phyloP scores from a whole-genome alignment of 371 early-diverging fungal genomes.

The Rhizomucor miehei region DNA sequence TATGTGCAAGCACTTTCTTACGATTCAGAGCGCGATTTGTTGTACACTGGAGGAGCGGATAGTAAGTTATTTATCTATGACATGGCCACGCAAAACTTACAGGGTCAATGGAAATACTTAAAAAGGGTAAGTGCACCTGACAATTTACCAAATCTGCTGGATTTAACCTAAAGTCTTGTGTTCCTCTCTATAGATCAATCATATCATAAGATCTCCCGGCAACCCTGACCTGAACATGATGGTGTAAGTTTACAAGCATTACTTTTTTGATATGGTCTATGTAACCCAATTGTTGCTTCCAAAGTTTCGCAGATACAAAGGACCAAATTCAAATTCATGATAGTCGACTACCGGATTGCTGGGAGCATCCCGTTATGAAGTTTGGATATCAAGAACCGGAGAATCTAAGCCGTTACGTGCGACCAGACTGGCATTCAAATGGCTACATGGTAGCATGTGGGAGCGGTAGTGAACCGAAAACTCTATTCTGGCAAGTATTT shows the following conservation, averaged over 20 bases:
- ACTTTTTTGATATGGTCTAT: too few relatives aligned
- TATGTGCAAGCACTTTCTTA: conserved; percentile 16
- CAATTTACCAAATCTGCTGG: neutral
- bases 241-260: conserved; percentile 23
- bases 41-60: conserved; percentile 29
- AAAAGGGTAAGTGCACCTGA: too few relatives aligned
- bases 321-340: conserved; percentile 14
- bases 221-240: conserved; percentile 17
- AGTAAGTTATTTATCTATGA: conserved; percentile 19
- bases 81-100: conserved; percentile 6
- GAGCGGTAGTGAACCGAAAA: conserved; percentile 19
- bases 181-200: conserved; percentile 15
- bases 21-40: conserved; percentile 11
- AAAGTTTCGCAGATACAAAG: neutral
- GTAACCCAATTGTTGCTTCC: conserved; percentile 2
- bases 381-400: conserved; percentile 33
- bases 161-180: neutral
- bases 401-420: conserved; percentile 29
- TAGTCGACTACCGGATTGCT: conserved; percentile 26
- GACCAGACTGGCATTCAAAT: conserved; percentile 38
- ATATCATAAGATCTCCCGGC: conserved; percentile 15
- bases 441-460: conserved; percentile 40
- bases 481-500: conserved; percentile 43
- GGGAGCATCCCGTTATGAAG: conserved; percentile 14
- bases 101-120: too few relatives aligned